Evolutionary conservation across 768 basidiomycete genomes (phyloP).

Genomic region (Leucosporidium creatinivorum): DNA sequence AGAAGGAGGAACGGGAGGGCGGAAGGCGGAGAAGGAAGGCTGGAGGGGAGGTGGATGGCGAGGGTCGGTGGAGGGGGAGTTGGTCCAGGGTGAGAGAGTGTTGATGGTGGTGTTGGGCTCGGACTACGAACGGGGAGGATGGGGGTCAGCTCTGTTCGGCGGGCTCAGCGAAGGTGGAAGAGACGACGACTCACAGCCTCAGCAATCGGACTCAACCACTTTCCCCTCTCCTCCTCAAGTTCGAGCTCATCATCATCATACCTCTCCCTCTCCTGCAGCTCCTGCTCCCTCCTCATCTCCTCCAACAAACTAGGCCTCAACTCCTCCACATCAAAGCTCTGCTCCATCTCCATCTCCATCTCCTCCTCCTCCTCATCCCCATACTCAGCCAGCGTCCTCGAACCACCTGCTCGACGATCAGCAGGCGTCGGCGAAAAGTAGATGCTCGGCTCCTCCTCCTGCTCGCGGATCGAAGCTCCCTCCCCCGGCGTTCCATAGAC

Average conservation of each 20-base stretch:
- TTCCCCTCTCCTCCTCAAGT: not conserved
- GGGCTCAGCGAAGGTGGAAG: too few relatives aligned
- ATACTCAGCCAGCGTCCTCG: not conserved
- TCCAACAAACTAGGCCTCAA: not conserved
- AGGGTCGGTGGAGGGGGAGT: slow-evolving; percentile 1
- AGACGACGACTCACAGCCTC: slow-evolving; percentile 14
- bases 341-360: slow-evolving; percentile 9
- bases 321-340: not conserved
- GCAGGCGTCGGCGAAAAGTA: not conserved
- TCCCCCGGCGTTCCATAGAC: not conserved
- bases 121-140: slow-evolving; percentile 9
- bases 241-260: slow-evolving; percentile 1
- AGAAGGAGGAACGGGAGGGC: not conserved
- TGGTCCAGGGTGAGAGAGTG: slow-evolving; percentile 6
- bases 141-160: not conserved
- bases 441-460: not conserved
- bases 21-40: not conserved
- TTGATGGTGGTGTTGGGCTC: slow-evolving; percentile 27
- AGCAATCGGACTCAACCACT: slow-evolving; percentile 19
- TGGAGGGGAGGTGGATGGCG: not conserved
- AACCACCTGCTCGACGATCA: not conserved
- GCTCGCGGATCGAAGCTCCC: not conserved
- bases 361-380: too few relatives aligned
- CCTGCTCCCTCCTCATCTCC: not conserved
- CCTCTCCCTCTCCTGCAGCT: not conserved